These are phyloP conservation scores for Aureobasidium sp. DNA, from an alignment of 2,329 filamentous ascomycete genomes.

Conservation along the genomic window DNA sequence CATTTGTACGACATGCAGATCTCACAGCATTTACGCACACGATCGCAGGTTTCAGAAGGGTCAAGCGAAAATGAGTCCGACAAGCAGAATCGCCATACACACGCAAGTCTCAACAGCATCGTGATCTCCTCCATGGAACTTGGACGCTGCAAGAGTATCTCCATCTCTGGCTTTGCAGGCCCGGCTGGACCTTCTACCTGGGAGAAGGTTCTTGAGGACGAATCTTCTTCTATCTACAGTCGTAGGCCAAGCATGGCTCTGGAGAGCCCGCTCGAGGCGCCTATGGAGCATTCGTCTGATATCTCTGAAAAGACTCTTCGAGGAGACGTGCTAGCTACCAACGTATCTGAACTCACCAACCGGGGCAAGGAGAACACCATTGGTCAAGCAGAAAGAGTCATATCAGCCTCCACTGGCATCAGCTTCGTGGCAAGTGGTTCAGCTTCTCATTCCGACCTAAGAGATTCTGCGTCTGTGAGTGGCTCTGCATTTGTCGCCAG, in stretches of 20 bases:
- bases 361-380: not conserved
- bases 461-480: not conserved
- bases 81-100: not conserved
- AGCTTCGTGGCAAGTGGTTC: not conserved
- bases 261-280: not conserved
- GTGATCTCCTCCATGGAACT: conserved; percentile 17
- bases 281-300: not conserved
- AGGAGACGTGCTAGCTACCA: not conserved
- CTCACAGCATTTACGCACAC: conserved; percentile 38
- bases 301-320: not conserved
- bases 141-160: conserved; percentile 15
- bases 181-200: conserved; percentile 31
- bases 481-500: not conserved
- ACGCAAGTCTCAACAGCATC: conserved; percentile 22
- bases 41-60: conserved; percentile 33
- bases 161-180: conserved; percentile 29
- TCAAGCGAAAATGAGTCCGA: not conserved
- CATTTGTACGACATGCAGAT: conserved; percentile 41
- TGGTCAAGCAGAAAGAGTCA: not conserved
- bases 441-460: not conserved
- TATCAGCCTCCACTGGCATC: conserved; percentile 4
- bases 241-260: conserved; percentile 20
- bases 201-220: conserved; percentile 30
- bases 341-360: not conserved
- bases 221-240: conserved; percentile 35